A percentile compares a stretch with the other conserved stretches of the same genome.
phyloP scores from a whole-genome alignment of 2,329 filamentous ascomycete species.

The Escovopsis sp. region DNA sequence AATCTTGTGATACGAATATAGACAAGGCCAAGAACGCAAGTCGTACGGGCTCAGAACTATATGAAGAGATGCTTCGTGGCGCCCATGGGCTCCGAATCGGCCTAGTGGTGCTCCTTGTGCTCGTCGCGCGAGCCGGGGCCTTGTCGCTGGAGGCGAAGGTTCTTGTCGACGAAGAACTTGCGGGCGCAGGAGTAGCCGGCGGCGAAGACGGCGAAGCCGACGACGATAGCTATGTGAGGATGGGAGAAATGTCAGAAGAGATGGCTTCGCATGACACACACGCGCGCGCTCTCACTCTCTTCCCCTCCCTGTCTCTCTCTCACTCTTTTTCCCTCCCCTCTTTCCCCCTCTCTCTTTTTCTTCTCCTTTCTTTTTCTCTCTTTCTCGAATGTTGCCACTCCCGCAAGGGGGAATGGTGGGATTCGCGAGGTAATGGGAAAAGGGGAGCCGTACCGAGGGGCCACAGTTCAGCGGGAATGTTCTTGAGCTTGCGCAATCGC shows the following conservation, averaged over 20 bases:
- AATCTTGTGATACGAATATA: background rate
- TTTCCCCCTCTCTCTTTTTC: background rate
- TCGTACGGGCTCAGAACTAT: too few relatives aligned
- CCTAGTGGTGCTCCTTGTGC: conserved; percentile 10
- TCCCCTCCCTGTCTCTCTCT: conserved; percentile 11
- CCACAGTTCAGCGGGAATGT: conserved; percentile 84
- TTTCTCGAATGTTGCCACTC: too few relatives aligned
- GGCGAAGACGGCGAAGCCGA: conserved; percentile 68
- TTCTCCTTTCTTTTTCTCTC: too few relatives aligned
- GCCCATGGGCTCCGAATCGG: background rate
- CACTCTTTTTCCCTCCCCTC: conserved; percentile 1
- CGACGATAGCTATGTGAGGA: conserved; percentile 55
- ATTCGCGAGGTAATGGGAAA: too few relatives aligned
- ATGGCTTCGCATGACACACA: too few relatives aligned
- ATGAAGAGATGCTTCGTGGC: too few relatives aligned
- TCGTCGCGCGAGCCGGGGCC: conserved; percentile 25
- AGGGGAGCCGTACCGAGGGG: conserved; percentile 60
- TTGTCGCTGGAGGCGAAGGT: conserved; percentile 71
- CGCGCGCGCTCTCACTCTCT: conserved; percentile 13
- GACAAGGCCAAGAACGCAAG: too few relatives aligned
- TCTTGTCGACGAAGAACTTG: conserved; percentile 84
- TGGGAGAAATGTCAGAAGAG: too few relatives aligned
- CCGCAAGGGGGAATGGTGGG: background rate
- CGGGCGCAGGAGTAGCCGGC: conserved; percentile 67
- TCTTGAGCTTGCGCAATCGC: conserved; percentile 76